Base-by-base conservation (phyloP, 208 protist genomes). In the Trypanosoma avium region DNA sequence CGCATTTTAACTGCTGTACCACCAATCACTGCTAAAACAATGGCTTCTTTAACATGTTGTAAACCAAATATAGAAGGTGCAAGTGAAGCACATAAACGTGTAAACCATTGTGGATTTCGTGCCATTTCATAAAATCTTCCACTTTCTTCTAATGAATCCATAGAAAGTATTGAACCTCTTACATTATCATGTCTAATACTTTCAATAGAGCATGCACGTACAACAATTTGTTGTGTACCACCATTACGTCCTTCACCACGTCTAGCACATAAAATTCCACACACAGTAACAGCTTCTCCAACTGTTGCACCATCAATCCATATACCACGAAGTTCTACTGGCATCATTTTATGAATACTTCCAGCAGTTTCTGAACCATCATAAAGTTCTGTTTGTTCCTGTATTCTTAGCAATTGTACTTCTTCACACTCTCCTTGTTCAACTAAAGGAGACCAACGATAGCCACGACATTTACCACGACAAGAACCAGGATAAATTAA, bases 21-120 rank as follows among this genome's bases (percentile, higher is more conserved):
- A 50, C 98, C 97, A 40, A 99, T 92, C 15, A 99, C 77, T 17
- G 96, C 75, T 5, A 99, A 79, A 33, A 98, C 86, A 33, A 99
- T 29, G 4, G 97, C 97, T 46, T 86, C 95, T 73, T 99, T 99
- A 67, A 99, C 96, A 66, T 99, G 76, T 21, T 95, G 75, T 64
- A 99, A 86, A 26, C 98, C 99, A 79, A 94, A 99, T 57, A 99
- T 98, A 0, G 90, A 96, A 4, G 98, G 98, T 9, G 98, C 98
- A 19, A 99, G 93, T 1, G 94, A 97, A 12, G 75, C 70, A 30
- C 97, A 78, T 58, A 99, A 90, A 35, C 91, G 79, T 1, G 81
- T 42, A 52, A 93, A 92, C 84, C 84, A 93, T 35, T 83, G 72
- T 27, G 86, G 89, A 54, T 97, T 81, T 21, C 92, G 86, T 48